Evolutionary conservation across 495 filamentous ascomycete genomes (phyloP), one percentile per base, ranked within the genome.

Genomic region (Daldinia loculata): DNA sequence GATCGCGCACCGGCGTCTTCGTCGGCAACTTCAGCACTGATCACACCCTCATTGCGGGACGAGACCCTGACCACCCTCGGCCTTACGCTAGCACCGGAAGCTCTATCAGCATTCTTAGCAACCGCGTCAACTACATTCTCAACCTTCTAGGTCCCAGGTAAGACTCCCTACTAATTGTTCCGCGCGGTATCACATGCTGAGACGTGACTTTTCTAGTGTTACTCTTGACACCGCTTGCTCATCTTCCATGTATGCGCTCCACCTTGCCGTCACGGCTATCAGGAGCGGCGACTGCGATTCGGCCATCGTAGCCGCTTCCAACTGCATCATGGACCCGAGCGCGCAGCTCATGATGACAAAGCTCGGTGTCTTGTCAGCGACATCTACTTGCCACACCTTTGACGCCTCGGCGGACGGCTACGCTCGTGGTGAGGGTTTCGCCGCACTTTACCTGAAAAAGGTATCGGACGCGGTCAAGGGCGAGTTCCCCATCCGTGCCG

Each of bases 361-460:
- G 15, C 63, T 74, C 4, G 70, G 73, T 9, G 73, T 48, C 0
- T 27, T 75, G 6, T 75, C 73, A 0, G 29, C 69, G 5, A 77
- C 68, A 38, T 78, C 78, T 3, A 75, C 69, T n/a, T 79, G 77
- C 0, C 80, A 77, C 36, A 79, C 80, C 0, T 83, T 81, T 43
- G 88, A 90, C 61, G 78, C 80, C 0, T 52, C 68, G 0, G 91
- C 89, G 0, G 81, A 90, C 67, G 91, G 90, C 0, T 93, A 90
- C 73, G 91, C 36, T 0, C 85, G 91, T 4, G 84, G 89, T 8
- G 87, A 86, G 27, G 82, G 91, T 0, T 86, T 76, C 0, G 84
- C 76, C 6, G 83, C 83, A 0, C 30, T 92, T 0, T 78, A 86
- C 3, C 56, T 93, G 11, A 93, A 92, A 70, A 75, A 70, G 8